Percentiles rank a stretch among this genome's conserved stretches.
Conservation (phyloP, 805 yeast species). For the Tetrapisispora pingtungensis region DNA sequence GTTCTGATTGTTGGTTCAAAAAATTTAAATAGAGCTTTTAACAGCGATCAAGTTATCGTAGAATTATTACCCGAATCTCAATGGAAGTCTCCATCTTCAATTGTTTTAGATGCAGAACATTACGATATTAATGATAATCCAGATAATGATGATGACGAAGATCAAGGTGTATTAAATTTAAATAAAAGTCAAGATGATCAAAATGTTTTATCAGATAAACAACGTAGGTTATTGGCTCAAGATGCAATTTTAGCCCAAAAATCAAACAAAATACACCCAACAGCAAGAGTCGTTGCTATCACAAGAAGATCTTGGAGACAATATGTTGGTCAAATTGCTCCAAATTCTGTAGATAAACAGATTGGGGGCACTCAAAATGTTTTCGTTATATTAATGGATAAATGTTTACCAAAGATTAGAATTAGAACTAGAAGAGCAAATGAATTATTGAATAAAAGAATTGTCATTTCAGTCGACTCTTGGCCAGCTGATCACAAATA, state of each 20-base stretch:
- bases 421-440: slow-evolving; percentile 80
- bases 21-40: slow-evolving; percentile 80
- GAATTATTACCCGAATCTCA: slow-evolving; percentile 76
- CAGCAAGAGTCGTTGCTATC: slow-evolving; percentile 85
- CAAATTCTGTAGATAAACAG: slow-evolving; percentile 54
- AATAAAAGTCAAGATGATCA: slow-evolving; percentile 1
- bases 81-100: slow-evolving; percentile 81
- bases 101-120: slow-evolving; percentile 66
- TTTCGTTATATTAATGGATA: slow-evolving; percentile 82
- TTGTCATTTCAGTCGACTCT: slow-evolving; percentile 83
- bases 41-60: slow-evolving; percentile 84
- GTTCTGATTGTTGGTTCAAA: slow-evolving; percentile 73
- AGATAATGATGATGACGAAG: slow-evolving; percentile 39
- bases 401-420: slow-evolving; percentile 74
- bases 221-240: slow-evolving; percentile 57
- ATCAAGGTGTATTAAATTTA: slow-evolving; percentile 33
- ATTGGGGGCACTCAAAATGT: slow-evolving; percentile 63
- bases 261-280: slow-evolving; percentile 60
- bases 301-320: slow-evolving; percentile 89
- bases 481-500: slow-evolving; percentile 80
- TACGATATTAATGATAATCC: slow-evolving; percentile 52
- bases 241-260: slow-evolving; percentile 62
- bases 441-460: slow-evolving; percentile 77
- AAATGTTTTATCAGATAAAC: slow-evolving; percentile 31
- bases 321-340: slow-evolving; percentile 88